A percentile compares a stretch with the other conserved stretches of the same genome.
Evolutionary conservation across 768 basidiomycete species (phyloP).

Genomic region (Lactifluus subvellereus): DNA sequence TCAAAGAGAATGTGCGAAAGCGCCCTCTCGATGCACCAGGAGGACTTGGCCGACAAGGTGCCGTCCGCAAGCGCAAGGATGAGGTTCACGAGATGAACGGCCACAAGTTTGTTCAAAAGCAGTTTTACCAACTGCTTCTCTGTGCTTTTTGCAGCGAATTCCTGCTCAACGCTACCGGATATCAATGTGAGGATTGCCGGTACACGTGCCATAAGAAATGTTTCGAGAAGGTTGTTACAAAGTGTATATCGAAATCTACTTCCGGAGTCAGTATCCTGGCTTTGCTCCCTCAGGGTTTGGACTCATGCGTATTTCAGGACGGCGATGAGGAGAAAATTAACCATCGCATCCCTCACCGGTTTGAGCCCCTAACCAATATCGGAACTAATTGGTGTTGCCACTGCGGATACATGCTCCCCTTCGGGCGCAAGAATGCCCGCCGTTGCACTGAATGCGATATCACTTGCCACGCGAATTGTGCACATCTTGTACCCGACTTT

Average conservation of each 20-base stretch:
- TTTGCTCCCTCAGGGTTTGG: not conserved
- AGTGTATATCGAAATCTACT: slow-evolving; percentile 97
- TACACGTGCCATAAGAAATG: slow-evolving; percentile 99
- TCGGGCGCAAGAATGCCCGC: slow-evolving; percentile 94
- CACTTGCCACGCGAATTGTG: slow-evolving; percentile 96
- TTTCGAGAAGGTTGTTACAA: slow-evolving; percentile 97
- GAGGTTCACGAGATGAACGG: slow-evolving; percentile 99
- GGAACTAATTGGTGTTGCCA: slow-evolving; percentile 99
- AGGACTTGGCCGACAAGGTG: slow-evolving; percentile 95
- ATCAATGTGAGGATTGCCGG: slow-evolving; percentile 98
- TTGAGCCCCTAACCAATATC: slow-evolving; percentile 94
- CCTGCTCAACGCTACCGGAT: slow-evolving; percentile 93
- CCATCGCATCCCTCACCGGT: slow-evolving; percentile 97
- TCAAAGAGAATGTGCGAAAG: slow-evolving; percentile 96
- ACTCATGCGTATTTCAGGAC: slow-evolving; percentile 46
- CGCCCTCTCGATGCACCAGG: slow-evolving; percentile 88
- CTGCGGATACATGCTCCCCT: slow-evolving; percentile 95
- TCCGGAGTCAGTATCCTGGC: slow-evolving; percentile 65
- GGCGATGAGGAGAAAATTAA: slow-evolving; percentile 98
- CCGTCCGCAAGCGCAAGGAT: slow-evolving; percentile 94
- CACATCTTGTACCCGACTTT: slow-evolving; percentile 97
- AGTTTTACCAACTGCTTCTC: slow-evolving; percentile 98
- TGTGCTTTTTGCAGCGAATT: slow-evolving; percentile 99
- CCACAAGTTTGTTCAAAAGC: slow-evolving; percentile 93
- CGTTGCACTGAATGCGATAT: slow-evolving; percentile 95